Evolutionary conservation across 805 yeast species (phyloP), one percentile per base, ranked within the genome.

Genomic region (Diddensiella transvaalensis): DNA sequence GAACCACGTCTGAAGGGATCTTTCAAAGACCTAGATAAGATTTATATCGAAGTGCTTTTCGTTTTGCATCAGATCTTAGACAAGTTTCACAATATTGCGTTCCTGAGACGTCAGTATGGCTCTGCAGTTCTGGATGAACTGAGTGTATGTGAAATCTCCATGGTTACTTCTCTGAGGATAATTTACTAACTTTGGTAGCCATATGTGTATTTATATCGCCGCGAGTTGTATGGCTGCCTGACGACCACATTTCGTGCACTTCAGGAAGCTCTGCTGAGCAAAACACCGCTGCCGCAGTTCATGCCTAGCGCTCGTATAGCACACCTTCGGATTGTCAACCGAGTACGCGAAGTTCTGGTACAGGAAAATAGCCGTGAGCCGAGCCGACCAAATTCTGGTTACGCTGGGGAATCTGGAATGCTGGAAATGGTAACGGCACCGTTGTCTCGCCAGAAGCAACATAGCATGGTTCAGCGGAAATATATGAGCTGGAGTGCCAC

Each of bases 401-500:
- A 13, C 19, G 26, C 24, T 23, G 24, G 22, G 38, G 11, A 22
- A 11, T 35, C 29, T 17, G 49, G 48, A 41, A 24, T 10, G n/a
- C 21, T 26, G 21, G 40, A 38, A 29, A 33, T 18, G 5, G n/a
- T n/a, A n/a, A 21, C 35, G 21, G 38, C 15, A 11, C 43, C 46
- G 2, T 38, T 21, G 3, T 36, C 39, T 37, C 22, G 40, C 4
- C 63, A 62, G 33, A 66, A 64, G 15, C 57, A 30, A 24, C 44
- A 40, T 13, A 39, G 38, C 4, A 53, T 55, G 53, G 45, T 50
- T 8, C 46, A 45, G 57, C 68, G 48, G 72, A 71, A 48, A 66
- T 68, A 51, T 47, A 59, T 77, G 53, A 67, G 75, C 47, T 77
- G 81, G 81, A 76, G 74, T 55, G 80, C 80, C 1, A 62, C 77